These are phyloP conservation scores for Aspergillus glaucus DNA, from an alignment of 2,329 filamentous ascomycete species.

Conservation along the genomic window DNA sequence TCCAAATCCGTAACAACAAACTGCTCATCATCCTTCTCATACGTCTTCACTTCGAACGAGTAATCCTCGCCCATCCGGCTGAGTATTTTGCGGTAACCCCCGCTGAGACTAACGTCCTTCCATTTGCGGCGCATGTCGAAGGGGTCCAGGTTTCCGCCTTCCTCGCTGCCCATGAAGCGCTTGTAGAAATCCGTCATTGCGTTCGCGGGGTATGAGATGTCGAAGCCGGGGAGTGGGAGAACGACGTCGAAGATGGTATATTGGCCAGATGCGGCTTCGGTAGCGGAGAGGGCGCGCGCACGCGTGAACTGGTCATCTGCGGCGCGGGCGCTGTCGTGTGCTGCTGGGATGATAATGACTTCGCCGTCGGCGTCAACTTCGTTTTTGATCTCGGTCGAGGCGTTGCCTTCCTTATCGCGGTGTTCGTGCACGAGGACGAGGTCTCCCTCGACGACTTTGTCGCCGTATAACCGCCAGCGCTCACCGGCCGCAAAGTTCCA, in stretches of 20 bases:
- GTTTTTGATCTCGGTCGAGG: conserved; percentile 33
- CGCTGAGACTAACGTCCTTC: conserved; percentile 81
- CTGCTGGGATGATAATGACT: conserved; percentile 56
- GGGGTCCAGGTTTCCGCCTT: conserved; percentile 74
- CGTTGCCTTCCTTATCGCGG: conserved; percentile 27
- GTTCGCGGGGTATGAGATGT: conserved; percentile 80
- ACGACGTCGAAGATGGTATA: conserved; percentile 85
- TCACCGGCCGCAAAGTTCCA: conserved; percentile 84
- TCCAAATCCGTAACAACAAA: conserved; percentile 86
- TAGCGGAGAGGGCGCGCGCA: conserved; percentile 65
- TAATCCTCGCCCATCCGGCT: conserved; percentile 60
- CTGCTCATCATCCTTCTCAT: conserved; percentile 64
- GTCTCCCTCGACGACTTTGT: conserved; percentile 73
- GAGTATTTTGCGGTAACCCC: conserved; percentile 80
- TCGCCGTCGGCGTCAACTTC: conserved; percentile 56
- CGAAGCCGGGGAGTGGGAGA: conserved; percentile 84
- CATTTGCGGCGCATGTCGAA: conserved; percentile 79
- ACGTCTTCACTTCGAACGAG: conserved; percentile 63
- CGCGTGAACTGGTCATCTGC: conserved; percentile 56
- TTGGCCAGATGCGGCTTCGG: conserved; percentile 69
- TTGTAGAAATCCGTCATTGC: conserved; percentile 76
- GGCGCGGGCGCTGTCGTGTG: conserved; percentile 49
- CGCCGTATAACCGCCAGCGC: conserved; percentile 70
- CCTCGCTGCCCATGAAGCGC: conserved; percentile 73
- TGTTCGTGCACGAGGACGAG: conserved; percentile 64